These are phyloP conservation scores for Cyberlindnera mrakii DNA, from an alignment of 805 yeast species.

Conservation along the genomic window DNA sequence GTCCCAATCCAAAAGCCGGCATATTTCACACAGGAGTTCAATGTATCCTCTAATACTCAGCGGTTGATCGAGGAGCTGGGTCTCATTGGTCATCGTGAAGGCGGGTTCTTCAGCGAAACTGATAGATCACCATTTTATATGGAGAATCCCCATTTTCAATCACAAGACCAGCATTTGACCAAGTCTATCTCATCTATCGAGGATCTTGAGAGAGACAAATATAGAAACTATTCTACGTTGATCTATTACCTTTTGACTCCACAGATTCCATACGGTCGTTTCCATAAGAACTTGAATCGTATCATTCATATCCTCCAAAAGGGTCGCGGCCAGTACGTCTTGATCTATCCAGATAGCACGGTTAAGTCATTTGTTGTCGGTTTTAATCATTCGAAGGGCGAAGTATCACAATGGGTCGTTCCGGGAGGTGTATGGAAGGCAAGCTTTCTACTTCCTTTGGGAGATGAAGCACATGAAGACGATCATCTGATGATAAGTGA, in stretches of 20 bases:
- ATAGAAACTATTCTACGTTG: slow-evolving; percentile 41
- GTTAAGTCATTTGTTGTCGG: slow-evolving; percentile 49
- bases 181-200: neutral
- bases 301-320: slow-evolving; percentile 49
- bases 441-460: slow-evolving; percentile 39
- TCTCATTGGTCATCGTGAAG: slow-evolving; percentile 44
- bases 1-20: slow-evolving; percentile 5
- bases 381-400: slow-evolving; percentile 39
- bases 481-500: slow-evolving; percentile 46
- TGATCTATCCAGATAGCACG: slow-evolving; percentile 44
- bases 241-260: slow-evolving; percentile 49
- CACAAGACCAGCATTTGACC: neutral
- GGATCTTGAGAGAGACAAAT: slow-evolving; percentile 3
- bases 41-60: slow-evolving; percentile 18
- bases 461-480: slow-evolving; percentile 25
- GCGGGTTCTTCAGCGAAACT: slow-evolving; percentile 53
- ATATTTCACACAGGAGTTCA: slow-evolving; percentile 6
- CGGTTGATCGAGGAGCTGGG: slow-evolving; percentile 31
- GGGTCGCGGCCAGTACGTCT: slow-evolving; percentile 51
- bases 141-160: slow-evolving; percentile 27
- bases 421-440: slow-evolving; percentile 57
- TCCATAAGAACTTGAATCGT: slow-evolving; percentile 46
- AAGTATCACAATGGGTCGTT: slow-evolving; percentile 57
- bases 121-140: slow-evolving; percentile 42
- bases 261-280: slow-evolving; percentile 43